A percentile compares a stretch with the other conserved stretches of the same genome.
Conservation (phyloP, 106 monocot species). For the Dendrobium officinale region DNA sequence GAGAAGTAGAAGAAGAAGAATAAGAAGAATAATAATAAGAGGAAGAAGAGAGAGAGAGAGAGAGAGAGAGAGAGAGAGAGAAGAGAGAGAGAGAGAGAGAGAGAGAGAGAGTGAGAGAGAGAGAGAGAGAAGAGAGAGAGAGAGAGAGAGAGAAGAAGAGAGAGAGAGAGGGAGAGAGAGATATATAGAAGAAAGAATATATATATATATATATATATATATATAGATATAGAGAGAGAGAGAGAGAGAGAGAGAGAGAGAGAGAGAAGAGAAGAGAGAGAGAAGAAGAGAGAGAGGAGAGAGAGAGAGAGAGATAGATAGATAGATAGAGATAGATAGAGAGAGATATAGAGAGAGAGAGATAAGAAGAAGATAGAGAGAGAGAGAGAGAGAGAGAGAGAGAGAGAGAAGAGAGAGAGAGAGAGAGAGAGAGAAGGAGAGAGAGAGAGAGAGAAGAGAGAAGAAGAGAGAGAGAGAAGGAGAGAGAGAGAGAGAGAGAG, state of each 20-base stretch:
- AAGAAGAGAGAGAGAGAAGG: fast-evolving
- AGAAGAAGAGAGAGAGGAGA: no score
- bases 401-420: fast-evolving
- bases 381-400: fast-evolving
- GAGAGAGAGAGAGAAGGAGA: no score
- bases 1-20: no score
- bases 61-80: fast-evolving
- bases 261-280: fast-evolving
- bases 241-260: no score
- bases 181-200: no score
- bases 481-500: fast-evolving
- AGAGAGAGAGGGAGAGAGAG: fast-evolving
- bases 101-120: fast-evolving
- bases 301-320: fast-evolving
- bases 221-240: no score
- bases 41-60: fast-evolving
- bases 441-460: no score
- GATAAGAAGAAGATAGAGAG: fast-evolving
- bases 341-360: fast-evolving
- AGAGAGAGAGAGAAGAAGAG: fast-evolving
- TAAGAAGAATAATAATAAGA: no score
- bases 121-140: fast-evolving
- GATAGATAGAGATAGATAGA: no score
- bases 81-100: fast-evolving
- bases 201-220: no score